Base-by-base conservation (phyloP, 2,329 filamentous ascomycete genomes). In the Purpureocillium lavendulum region DNA sequence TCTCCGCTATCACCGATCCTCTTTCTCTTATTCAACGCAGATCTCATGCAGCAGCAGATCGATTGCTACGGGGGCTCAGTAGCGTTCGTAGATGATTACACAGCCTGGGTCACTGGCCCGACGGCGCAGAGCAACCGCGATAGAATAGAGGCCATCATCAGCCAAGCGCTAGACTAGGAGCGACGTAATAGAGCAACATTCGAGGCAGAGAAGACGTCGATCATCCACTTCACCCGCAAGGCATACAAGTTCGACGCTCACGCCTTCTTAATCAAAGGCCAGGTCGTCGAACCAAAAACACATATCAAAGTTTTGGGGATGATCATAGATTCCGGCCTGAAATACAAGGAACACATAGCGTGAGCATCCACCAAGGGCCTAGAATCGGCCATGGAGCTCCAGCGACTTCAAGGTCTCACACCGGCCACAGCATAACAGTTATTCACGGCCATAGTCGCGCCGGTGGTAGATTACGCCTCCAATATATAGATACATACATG, bases 21-120 rank as follows among this genome's bases (percentile, higher is more conserved):
- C 13, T 51, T 51, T 59, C 48, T 62, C 58, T 46, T 60, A 48
- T 62, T 59, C 46, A 64, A 64, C 38, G 54, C 55, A 40, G 54
- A 63, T 40, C 51, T 64, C 11, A 53, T 64, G 8, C 42, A 63
- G 39, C 36, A 43, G 33, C 40, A 42, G 18, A 60, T 64, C 34
- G 43, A 55, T 32, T 31, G 24, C 6, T 38, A 44, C 8, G 37
- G 43, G 42, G 56, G 51, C 40, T 49, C 51, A 6, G 49, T 57
- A 36, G 46, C 26, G n/a, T 56, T 55, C 35, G 39, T 57, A 4
- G 46, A 57, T 36, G 46, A 56, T 42, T 58, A 49, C 30, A 55
- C n/a, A n/a, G n/a, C n/a, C n/a, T n/a, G n/a, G n/a, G n/a, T n/a
- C n/a, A n/a, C n/a, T n/a, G n/a, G n/a, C n/a, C n/a, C n/a, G n/a